These are phyloP conservation scores for Ascosphaera acerosa DNA, from an alignment of 2,329 filamentous ascomycete genomes.

Conservation along the genomic window DNA sequence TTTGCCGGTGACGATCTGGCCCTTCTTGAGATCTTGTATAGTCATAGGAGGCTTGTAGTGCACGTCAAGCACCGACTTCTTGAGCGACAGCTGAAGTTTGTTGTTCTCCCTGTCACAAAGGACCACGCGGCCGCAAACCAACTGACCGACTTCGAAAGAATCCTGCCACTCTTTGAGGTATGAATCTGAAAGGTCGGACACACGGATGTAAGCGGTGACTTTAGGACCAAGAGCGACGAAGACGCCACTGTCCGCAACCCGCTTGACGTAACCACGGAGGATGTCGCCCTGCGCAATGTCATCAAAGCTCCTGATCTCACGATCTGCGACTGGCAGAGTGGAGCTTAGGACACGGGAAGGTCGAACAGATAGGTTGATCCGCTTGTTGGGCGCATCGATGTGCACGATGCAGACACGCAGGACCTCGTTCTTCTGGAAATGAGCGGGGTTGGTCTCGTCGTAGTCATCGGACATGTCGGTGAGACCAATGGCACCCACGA, in stretches of 20 bases:
- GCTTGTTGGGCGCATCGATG: slow-evolving; percentile 65
- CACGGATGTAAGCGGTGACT: slow-evolving; percentile 57
- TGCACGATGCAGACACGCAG: slow-evolving; percentile 66
- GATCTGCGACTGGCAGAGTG: slow-evolving; percentile 52
- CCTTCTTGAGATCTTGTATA: slow-evolving; percentile 50
- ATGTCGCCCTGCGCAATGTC: slow-evolving; percentile 55
- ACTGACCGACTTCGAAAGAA: slow-evolving; percentile 62
- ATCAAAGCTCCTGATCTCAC: slow-evolving; percentile 44
- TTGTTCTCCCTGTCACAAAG: slow-evolving; percentile 40
- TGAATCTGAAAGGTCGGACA: slow-evolving; percentile 69
- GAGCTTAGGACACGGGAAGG: slow-evolving; percentile 80
- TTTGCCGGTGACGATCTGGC: slow-evolving; percentile 67
- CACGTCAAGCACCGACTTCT: slow-evolving; percentile 57
- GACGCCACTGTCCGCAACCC: slow-evolving; percentile 66
- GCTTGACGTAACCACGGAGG: slow-evolving; percentile 76
- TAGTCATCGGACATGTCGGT: slow-evolving; percentile 75
- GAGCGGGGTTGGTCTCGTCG: slow-evolving; percentile 46
- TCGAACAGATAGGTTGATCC: slow-evolving; percentile 52
- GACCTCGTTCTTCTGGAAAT: slow-evolving; percentile 61
- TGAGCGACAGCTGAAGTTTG: slow-evolving; percentile 67
- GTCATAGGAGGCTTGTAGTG: slow-evolving; percentile 49
- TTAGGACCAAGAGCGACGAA: slow-evolving; percentile 65
- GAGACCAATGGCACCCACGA: slow-evolving; percentile 58
- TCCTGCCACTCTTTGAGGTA: slow-evolving; percentile 94
- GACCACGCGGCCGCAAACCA: slow-evolving; percentile 69